These are phyloP conservation scores for Encephalitozoon romaleae DNA, from an alignment of 371 early-diverging fungal genomes.

Conservation along the genomic window DNA sequence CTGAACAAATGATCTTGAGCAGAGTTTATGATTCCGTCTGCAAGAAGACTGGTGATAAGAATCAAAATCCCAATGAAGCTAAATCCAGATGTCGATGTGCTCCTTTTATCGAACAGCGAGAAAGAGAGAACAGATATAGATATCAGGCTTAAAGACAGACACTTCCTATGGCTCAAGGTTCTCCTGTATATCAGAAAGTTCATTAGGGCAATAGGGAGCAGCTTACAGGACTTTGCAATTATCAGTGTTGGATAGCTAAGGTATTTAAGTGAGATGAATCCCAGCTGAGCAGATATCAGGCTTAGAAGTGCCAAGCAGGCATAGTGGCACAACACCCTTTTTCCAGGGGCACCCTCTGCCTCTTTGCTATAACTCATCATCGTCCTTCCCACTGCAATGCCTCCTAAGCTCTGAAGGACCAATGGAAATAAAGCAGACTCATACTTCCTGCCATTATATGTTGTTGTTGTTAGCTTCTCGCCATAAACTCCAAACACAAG, in stretches of 20 bases:
- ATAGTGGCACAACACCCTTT: background rate
- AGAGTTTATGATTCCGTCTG: slow-evolving; percentile 90
- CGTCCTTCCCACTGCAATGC: background rate
- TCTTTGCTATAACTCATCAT: background rate
- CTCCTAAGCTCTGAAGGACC: background rate
- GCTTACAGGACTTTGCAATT: slow-evolving; percentile 86
- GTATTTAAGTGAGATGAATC: slow-evolving; percentile 76
- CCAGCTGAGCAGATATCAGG: slow-evolving; percentile 69
- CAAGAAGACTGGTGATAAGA: slow-evolving; percentile 69
- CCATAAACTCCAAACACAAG: background rate
- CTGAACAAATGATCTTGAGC: slow-evolving; percentile 83
- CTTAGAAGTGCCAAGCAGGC: background rate
- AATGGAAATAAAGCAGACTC: background rate
- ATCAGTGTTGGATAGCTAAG: slow-evolving; percentile 91
- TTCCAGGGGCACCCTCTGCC: background rate
- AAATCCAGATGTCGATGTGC: slow-evolving; percentile 60
- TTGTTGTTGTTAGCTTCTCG: slow-evolving; percentile 20
- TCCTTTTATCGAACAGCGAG: slow-evolving; percentile 68
- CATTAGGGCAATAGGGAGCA: slow-evolving; percentile 86
- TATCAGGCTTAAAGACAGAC: slow-evolving; percentile 70
- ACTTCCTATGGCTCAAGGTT: slow-evolving; percentile 71
- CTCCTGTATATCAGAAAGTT: slow-evolving; percentile 76
- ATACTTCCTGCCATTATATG: slow-evolving; percentile 7
- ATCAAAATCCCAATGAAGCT: slow-evolving; percentile 70
- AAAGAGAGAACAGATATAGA: slow-evolving; percentile 79